Evolutionary conservation across 2,329 filamentous ascomycete species (phyloP).

Genomic region (Exophiala sideris): DNA sequence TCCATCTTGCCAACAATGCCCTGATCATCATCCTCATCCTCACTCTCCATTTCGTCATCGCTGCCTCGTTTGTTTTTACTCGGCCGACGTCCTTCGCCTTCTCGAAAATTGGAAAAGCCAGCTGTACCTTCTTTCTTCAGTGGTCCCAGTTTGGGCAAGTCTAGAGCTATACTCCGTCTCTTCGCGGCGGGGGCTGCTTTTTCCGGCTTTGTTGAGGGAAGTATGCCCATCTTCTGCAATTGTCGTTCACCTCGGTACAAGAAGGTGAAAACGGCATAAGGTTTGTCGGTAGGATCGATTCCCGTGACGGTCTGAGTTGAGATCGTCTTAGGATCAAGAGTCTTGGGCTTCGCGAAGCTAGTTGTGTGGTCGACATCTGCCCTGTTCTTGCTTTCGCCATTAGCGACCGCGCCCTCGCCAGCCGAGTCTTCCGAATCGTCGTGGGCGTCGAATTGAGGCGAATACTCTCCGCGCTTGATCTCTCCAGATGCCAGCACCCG

Average conservation of each 20-base stretch:
- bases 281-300: constrained; percentile 86
- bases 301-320: constrained; percentile 99
- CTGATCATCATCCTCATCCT: constrained; percentile 70
- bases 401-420: constrained; percentile 44
- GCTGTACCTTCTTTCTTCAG: constrained; percentile 84
- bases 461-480: constrained; percentile 97
- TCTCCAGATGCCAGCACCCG: constrained; percentile 92
- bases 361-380: constrained; percentile 94
- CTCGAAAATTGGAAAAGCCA: constrained; percentile 84
- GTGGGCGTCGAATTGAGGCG: constrained; percentile 93
- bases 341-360: constrained; percentile 95
- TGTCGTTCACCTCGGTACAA: constrained; percentile 95
- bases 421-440: constrained; percentile 74
- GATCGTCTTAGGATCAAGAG: constrained; percentile 92
- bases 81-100: constrained; percentile 54
- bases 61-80: constrained; percentile 52
- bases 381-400: constrained; percentile 61
- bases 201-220: constrained; percentile 64
- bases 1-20: constrained; percentile 63
- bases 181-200: constrained; percentile 64
- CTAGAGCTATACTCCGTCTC: constrained; percentile 75
- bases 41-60: constrained; percentile 70
- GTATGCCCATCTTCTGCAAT: constrained; percentile 92
- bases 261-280: constrained; percentile 96
- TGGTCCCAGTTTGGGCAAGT: constrained; percentile 80